These are phyloP conservation scores for Albatrellus ellisii DNA, from an alignment of 768 basidiomycete genomes.

Conservation along the genomic window DNA sequence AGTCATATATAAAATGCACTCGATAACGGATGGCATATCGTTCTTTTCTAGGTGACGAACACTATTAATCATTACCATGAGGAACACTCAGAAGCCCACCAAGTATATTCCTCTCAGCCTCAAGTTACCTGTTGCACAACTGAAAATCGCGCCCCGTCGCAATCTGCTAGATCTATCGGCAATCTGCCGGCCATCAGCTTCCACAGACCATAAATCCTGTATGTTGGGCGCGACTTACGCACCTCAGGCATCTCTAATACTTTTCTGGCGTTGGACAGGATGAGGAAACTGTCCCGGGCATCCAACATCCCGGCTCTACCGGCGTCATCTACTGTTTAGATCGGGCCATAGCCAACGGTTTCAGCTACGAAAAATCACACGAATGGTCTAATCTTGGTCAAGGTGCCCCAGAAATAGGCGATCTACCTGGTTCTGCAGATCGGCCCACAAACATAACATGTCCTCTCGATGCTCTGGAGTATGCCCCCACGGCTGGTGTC, in stretches of 20 bases:
- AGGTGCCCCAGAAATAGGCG: conserved; percentile 82
- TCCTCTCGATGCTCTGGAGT: conserved; percentile 67
- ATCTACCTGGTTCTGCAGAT: conserved; percentile 59
- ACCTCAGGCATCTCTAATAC: neutral
- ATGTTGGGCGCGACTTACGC: conserved; percentile 15
- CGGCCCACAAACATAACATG: conserved; percentile 55
- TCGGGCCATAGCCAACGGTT: conserved; percentile 92
- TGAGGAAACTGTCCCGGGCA: conserved; percentile 85
- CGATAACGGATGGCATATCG: too few relatives aligned
- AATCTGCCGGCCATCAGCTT: conserved; percentile 53
- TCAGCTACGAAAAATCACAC: conserved; percentile 62
- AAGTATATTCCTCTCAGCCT: conserved; percentile 35
- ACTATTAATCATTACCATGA: too few relatives aligned
- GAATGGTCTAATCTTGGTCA: conserved; percentile 90
- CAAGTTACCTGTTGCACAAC: too few relatives aligned
- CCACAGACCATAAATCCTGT: conserved; percentile 68
- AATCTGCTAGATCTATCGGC: conserved; percentile 52
- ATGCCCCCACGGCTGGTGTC: conserved; percentile 87
- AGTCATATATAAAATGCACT: too few relatives aligned
- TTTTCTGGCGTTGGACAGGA: conserved; percentile 33
- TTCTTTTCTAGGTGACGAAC: too few relatives aligned
- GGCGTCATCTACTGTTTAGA: conserved; percentile 82
- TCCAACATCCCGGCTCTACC: conserved; percentile 58
- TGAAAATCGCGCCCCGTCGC: neutral
- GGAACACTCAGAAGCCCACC: conserved; percentile 80